Conservation (phyloP, 2,329 filamentous ascomycete species). For the Colletotrichum agaves region DNA sequence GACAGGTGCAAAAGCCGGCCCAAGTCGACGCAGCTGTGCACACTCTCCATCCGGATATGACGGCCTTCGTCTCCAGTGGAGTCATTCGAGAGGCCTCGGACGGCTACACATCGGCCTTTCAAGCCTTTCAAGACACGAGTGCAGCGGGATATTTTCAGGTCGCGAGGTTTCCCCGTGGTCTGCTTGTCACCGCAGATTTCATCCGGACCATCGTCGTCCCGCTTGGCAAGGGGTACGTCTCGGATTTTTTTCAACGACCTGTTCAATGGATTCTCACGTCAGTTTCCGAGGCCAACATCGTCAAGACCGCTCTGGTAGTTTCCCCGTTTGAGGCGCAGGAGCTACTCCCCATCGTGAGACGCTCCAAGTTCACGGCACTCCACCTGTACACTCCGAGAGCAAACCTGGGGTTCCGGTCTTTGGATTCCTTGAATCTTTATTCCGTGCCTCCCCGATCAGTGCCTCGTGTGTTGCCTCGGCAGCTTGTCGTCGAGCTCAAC, state of each 20-base stretch:
- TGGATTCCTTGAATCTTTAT: conserved; percentile 60
- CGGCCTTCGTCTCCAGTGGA: conserved; percentile 52
- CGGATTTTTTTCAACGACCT: conserved; percentile 61
- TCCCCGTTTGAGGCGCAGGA: conserved; percentile 70
- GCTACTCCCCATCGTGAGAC: conserved; percentile 54
- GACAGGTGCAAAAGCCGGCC: conserved; percentile 61
- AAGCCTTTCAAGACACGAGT: conserved; percentile 52
- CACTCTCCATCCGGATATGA: conserved; percentile 54
- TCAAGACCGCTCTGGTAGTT: conserved; percentile 56
- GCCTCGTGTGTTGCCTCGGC: fast-evolving
- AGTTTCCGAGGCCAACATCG: fast-evolving
- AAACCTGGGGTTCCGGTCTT: conserved; percentile 47
- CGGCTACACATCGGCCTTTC: conserved; percentile 59
- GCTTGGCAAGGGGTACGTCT: background rate
- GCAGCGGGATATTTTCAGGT: conserved; percentile 49
- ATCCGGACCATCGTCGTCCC: conserved; percentile 52
- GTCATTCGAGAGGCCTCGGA: conserved; percentile 39
- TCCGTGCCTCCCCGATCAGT: conserved; percentile 44
- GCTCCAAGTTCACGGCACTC: conserved; percentile 50
- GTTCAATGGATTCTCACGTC: conserved; percentile 65
- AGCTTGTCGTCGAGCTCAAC: conserved; percentile 59
- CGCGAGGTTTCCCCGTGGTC: conserved; percentile 47
- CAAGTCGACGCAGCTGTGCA: conserved; percentile 53
- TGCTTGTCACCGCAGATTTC: conserved; percentile 65
- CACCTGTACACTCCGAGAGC: conserved; percentile 63